These are phyloP conservation scores for Aciculosporium take DNA, from an alignment of 2,329 filamentous ascomycete genomes.

Conservation along the genomic window DNA sequence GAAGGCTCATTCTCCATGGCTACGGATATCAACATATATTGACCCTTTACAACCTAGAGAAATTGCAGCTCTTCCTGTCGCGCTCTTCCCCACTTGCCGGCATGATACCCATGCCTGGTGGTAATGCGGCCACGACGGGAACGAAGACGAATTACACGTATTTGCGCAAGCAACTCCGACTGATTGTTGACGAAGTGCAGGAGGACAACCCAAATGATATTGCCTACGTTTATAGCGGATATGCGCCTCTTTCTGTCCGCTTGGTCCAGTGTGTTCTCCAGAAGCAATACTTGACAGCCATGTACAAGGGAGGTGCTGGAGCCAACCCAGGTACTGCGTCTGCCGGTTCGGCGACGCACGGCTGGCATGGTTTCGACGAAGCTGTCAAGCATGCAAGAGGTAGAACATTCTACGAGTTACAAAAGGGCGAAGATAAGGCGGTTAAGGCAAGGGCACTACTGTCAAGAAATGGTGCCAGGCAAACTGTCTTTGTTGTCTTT, in stretches of 20 bases:
- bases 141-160: conserved; percentile 83
- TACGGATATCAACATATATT: conserved; percentile 93
- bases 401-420: conserved; percentile 78
- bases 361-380: conserved; percentile 91
- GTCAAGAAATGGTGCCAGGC: conserved; percentile 62
- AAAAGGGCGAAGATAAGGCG: conserved; percentile 86
- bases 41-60: conserved; percentile 77
- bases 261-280: conserved; percentile 87
- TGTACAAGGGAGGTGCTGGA: conserved; percentile 48
- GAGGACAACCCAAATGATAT: conserved; percentile 90
- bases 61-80: conserved; percentile 71
- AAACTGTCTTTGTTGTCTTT: conserved; percentile 93
- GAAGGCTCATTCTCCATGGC: conserved; percentile 73
- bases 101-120: conserved; percentile 58
- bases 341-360: conserved; percentile 50
- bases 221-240: conserved; percentile 95
- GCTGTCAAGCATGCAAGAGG: conserved; percentile 76
- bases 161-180: conserved; percentile 67
- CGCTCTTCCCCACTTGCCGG: conserved; percentile 64
- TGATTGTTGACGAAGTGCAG: conserved; percentile 93
- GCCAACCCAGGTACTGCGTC: conserved; percentile 13
- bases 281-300: conserved; percentile 65
- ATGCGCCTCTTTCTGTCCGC: conserved; percentile 81
- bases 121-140: conserved; percentile 37
- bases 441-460: conserved; percentile 74